phyloP scores from a whole-genome alignment of 1,284 basidiomycete genomes.

The Tranzscheliella williamsii region DNA sequence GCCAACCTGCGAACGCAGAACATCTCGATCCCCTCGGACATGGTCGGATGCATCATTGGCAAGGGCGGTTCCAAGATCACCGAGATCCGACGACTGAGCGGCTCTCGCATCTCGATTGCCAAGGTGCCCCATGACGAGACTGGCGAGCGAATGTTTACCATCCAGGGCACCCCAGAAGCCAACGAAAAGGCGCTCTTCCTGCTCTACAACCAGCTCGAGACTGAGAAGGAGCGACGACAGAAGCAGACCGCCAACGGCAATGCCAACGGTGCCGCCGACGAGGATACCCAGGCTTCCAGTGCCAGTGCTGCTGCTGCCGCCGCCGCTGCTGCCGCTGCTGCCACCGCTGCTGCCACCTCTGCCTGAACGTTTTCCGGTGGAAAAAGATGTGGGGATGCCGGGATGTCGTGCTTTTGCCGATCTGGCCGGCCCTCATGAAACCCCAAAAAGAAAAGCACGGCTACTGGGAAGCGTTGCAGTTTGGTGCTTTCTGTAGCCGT shows the following conservation, averaged over 20 bases:
- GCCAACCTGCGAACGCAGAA: conserved; percentile 92
- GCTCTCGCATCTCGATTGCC: conserved; percentile 95
- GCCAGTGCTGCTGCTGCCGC: conserved; percentile 11
- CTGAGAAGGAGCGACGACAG: conserved; percentile 54
- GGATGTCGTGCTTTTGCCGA: no score
- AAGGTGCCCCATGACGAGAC: conserved; percentile 98
- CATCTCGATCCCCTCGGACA: conserved; percentile 85
- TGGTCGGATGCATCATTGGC: conserved; percentile 82
- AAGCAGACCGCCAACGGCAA: conserved; percentile 20
- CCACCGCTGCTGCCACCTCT: conserved; percentile 10
- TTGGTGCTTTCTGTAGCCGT: no score
- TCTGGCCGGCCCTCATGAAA: no score
- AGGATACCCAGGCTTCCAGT: conserved; percentile 31
- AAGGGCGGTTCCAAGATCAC: conserved; percentile 97
- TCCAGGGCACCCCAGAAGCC: conserved; percentile 86
- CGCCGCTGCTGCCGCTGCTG: conserved; percentile 11
- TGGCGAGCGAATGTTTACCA: conserved; percentile 99
- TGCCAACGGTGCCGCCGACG: conserved; percentile 7
- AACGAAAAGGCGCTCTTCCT: conserved; percentile 76
- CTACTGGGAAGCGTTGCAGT: no score
- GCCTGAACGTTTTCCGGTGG: no score
- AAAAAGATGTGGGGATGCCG: no score
- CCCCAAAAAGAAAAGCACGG: no score
- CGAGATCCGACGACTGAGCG: conserved; percentile 93
- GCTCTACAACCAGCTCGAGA: conserved; percentile 74